phyloP scores from a whole-genome alignment of 1,139 yeast genomes.

The Candida anutae region DNA sequence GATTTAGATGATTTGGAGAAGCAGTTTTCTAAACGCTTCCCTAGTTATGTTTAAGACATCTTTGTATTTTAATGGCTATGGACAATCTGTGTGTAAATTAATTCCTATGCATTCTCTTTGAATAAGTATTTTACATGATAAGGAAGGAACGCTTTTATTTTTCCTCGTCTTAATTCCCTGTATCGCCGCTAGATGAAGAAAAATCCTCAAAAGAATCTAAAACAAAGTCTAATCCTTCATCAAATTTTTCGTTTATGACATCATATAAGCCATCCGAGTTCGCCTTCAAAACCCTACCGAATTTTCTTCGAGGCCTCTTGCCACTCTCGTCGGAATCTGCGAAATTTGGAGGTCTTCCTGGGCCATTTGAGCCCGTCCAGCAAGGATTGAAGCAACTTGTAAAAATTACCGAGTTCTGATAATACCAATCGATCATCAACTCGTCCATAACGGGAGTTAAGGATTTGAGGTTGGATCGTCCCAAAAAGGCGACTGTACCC shows the following conservation, averaged over 20 bases:
- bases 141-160: no score
- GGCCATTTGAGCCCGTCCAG: slow-evolving; percentile 48
- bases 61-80: no score
- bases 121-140: no score
- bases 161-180: no score
- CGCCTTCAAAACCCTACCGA: slow-evolving; percentile 78
- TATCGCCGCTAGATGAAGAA: no score
- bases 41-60: slow-evolving; percentile 35
- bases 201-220: slow-evolving; percentile 63
- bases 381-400: slow-evolving; percentile 68
- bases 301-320: slow-evolving; percentile 80
- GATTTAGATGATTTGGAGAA: slow-evolving; percentile 51
- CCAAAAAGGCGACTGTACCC: slow-evolving; percentile 68
- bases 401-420: slow-evolving; percentile 76
- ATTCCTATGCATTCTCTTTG: no score
- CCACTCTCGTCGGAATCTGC: slow-evolving; percentile 24
- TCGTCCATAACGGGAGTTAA: slow-evolving; percentile 86
- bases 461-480: slow-evolving; percentile 59
- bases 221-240: slow-evolving; percentile 78
- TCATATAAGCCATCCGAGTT: slow-evolving; percentile 69
- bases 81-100: no score
- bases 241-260: slow-evolving; percentile 72
- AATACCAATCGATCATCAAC: slow-evolving; percentile 85
- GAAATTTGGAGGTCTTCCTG: neutral
- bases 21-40: slow-evolving; percentile 46